phyloP scores from a whole-genome alignment of 306 rosid genomes.

The Begonia loranthoides region DNA sequence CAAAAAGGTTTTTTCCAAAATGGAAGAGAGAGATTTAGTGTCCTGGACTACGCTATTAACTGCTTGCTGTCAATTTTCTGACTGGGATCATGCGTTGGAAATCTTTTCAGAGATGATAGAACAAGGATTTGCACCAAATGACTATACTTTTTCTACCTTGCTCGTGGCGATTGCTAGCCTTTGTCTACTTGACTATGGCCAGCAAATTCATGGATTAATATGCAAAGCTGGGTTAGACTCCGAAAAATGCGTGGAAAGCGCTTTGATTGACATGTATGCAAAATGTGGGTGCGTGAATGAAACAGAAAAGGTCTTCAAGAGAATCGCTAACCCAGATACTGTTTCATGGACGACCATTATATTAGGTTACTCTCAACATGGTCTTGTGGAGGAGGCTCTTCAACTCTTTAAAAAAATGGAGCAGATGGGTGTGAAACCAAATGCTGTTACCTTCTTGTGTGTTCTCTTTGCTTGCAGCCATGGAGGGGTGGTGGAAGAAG shows the following conservation, averaged over 20 bases:
- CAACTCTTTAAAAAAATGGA: slow-evolving; percentile 44
- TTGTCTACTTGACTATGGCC: slow-evolving; percentile 46
- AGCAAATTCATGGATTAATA: slow-evolving; percentile 48
- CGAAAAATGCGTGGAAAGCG: slow-evolving; percentile 51
- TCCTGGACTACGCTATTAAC: slow-evolving; percentile 67
- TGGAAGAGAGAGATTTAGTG: slow-evolving; percentile 59
- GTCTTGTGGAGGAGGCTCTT: slow-evolving; percentile 48
- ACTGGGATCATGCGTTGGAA: slow-evolving; percentile 45
- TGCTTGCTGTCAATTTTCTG: slow-evolving; percentile 49
- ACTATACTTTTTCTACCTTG: slow-evolving; percentile 50
- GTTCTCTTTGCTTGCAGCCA: slow-evolving; percentile 77
- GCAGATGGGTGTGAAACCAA: slow-evolving; percentile 26
- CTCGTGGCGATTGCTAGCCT: slow-evolving; percentile 53
- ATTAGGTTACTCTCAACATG: slow-evolving; percentile 59
- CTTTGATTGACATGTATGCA: slow-evolving; percentile 60
- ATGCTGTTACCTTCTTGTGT: slow-evolving; percentile 48
- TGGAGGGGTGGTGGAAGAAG: slow-evolving; percentile 57
- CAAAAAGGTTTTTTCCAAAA: slow-evolving; percentile 34
- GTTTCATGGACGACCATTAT: slow-evolving; percentile 69
- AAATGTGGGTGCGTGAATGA: slow-evolving; percentile 44
- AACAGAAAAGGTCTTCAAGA: slow-evolving; percentile 31
- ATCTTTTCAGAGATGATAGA: slow-evolving; percentile 47
- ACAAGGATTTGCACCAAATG: slow-evolving; percentile 44
- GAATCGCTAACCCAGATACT: slow-evolving; percentile 44
- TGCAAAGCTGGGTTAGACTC: slow-evolving; percentile 43